Base-by-base conservation (phyloP, 2,329 filamentous ascomycete genomes). In the Pseudocercospora eumusae region DNA sequence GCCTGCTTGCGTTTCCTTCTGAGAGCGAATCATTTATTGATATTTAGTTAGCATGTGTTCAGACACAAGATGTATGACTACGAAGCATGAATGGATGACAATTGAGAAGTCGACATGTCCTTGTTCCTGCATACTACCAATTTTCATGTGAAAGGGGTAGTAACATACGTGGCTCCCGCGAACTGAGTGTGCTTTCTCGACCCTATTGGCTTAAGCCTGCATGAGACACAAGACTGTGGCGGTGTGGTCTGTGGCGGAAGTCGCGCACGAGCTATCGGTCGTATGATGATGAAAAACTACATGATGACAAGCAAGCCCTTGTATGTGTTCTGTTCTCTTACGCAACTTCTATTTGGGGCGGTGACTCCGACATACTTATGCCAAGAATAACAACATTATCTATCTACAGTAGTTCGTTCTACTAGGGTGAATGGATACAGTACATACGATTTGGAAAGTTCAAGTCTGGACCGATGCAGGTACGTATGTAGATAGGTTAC, bases 1-100 rank as follows among this genome's bases (percentile, higher is more conserved):
- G 28, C n/a, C 52, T 20, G 10, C n/a, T 33, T 31, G 25, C 49
- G n/a, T 25, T 33, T 54, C 20, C 31, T 21, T n/a, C n/a, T n/a
- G 25, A 28, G 3, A 52, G 49, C 49, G 49, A 52, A 52, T 31
- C 49, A 47, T 21, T 47, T 47, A 23, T 47, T 47, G 18, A 13
- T 52, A 28, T 31, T 28, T 25, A 25, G 21, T 28, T 25, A 25
- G 21, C 11, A n/a, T 18, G 15, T 52, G 20, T 27, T n/a, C 7
- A 52, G 21, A 47, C 44, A 47, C 36, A 40, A 40, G 44, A 47
- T 52, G 47, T 52, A 52, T 52, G 47, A 52, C 25, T 28, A 28
- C 21, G 47, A 52, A 47, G 20, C 47, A 52, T 28, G 47, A 52
- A 52, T 52, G 47, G 25, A 52, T 31, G 47, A 28, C 1, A 31